These are phyloP conservation scores for Dipodascopsis uninucleata DNA, from an alignment of 805 yeast species.

Conservation along the genomic window DNA sequence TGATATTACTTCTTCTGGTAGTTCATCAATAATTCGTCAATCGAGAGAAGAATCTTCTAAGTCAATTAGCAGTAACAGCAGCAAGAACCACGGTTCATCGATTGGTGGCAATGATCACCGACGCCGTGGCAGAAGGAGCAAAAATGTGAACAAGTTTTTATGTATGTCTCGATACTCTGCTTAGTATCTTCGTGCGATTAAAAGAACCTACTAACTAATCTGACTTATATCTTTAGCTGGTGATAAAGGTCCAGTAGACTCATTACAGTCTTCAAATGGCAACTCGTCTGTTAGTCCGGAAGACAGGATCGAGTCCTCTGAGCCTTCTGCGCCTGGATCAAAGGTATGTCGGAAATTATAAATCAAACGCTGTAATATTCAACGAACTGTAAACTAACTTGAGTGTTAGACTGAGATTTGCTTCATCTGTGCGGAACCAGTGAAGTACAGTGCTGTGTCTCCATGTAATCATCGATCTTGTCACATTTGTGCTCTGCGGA, in stretches of 20 bases:
- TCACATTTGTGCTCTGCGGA: conserved; percentile 75
- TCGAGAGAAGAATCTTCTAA: neutral
- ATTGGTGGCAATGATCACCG: neutral
- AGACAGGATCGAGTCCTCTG: conserved; percentile 19
- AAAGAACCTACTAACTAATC: conserved; percentile 2
- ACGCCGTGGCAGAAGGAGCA: conserved; percentile 1
- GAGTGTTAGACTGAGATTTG: conserved; percentile 45
- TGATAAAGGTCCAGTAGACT: conserved; percentile 14
- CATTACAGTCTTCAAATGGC: neutral
- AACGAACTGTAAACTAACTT: neutral
- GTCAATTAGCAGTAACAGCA: neutral
- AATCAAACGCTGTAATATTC: neutral
- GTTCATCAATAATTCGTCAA: neutral
- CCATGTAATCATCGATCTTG: conserved; percentile 86
- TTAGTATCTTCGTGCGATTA: conserved; percentile 11
- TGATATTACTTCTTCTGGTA: neutral
- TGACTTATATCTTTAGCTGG: conserved; percentile 9
- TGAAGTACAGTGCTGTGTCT: conserved; percentile 62
- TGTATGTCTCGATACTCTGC: conserved; percentile 1
- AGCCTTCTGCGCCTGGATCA: conserved; percentile 17
- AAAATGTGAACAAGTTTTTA: conserved; percentile 14
- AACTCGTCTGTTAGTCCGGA: neutral
- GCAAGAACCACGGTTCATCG: neutral
- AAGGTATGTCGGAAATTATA: conserved; percentile 14
- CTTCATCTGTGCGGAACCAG: conserved; percentile 77